Conservation (phyloP, 257 asterid species). For the Handroanthus guayacan region DNA sequence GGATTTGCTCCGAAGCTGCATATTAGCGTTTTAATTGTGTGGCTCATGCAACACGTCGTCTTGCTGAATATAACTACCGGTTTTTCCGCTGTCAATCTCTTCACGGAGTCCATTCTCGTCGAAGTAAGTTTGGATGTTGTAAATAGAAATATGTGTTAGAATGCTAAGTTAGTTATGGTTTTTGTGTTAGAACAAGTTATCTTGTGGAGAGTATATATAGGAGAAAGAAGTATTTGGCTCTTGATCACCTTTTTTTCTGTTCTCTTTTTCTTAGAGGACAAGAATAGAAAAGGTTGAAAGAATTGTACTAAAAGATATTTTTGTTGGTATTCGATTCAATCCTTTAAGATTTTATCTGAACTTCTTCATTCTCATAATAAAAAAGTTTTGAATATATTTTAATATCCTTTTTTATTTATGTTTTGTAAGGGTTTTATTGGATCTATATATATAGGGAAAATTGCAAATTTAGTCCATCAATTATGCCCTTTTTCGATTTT, state of each 20-base stretch:
- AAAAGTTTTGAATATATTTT: no score
- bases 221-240: neutral
- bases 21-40: slow-evolving; percentile 68
- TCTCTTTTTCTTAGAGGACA: slow-evolving; percentile 17
- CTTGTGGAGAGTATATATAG: slow-evolving; percentile 43
- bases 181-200: slow-evolving; percentile 30
- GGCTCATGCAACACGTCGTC: slow-evolving; percentile 71
- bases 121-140: neutral
- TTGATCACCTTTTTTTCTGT: neutral
- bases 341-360: no score
- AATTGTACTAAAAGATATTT: slow-evolving; percentile 30
- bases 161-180: slow-evolving; percentile 15
- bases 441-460: no score
- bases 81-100: slow-evolving; percentile 57
- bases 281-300: neutral
- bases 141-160: neutral
- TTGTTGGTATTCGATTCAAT: no score
- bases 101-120: slow-evolving; percentile 55
- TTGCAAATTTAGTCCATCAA: no score
- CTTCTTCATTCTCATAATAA: no score
- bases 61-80: slow-evolving; percentile 87
- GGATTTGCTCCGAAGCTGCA: slow-evolving; percentile 75
- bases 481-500: no score
- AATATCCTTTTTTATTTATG: no score
- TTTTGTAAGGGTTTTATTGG: no score